Evolutionary conservation across 495 filamentous ascomycete genomes (phyloP).

Genomic region (Staphylotrichum longicolle): DNA sequence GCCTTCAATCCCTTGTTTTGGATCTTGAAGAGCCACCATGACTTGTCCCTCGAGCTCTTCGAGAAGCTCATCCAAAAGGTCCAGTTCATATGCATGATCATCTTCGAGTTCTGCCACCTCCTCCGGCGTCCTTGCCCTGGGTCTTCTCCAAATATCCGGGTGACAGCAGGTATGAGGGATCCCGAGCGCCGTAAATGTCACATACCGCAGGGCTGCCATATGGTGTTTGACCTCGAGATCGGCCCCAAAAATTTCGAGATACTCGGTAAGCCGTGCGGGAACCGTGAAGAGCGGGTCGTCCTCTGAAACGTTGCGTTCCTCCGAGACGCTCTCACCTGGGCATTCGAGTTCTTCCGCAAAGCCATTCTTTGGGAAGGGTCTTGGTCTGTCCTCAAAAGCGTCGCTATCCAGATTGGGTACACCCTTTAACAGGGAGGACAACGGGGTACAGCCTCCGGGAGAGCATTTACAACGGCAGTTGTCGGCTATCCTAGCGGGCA

Average conservation of each 20-base stretch:
- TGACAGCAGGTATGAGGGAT: neutral
- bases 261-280: neutral
- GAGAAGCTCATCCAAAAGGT: neutral
- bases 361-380: no score
- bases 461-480: neutral
- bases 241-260: neutral
- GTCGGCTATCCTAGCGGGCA: neutral
- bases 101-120: neutral
- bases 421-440: neutral
- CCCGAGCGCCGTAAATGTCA: neutral
- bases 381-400: no score
- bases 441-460: neutral
- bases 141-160: no score
- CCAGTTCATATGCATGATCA: neutral
- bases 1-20: neutral
- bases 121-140: neutral
- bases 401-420: no score
- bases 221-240: neutral
- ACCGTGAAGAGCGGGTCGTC: no score
- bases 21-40: neutral
- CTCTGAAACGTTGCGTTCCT: no score
- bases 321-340: no score
- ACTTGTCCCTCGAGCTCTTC: neutral
- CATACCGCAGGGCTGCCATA: neutral
- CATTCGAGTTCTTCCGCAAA: no score